Percentiles rank a stretch among this genome's conserved stretches.
These are phyloP conservation scores for Xerocomus minutiporus DNA, from an alignment of 1,284 basidiomycete genomes.

Conservation along the genomic window DNA sequence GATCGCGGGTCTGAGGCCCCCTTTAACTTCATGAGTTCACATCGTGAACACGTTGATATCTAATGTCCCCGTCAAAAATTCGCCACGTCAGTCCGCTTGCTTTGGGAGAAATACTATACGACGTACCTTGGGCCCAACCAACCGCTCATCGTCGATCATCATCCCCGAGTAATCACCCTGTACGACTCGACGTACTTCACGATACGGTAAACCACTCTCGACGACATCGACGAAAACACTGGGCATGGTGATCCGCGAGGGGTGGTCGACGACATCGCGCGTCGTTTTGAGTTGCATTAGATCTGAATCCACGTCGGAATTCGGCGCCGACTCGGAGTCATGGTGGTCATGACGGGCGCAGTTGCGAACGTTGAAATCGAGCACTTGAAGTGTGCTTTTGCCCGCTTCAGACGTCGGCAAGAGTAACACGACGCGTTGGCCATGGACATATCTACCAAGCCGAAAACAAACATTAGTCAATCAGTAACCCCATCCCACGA, in stretches of 20 bases:
- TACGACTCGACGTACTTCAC: constrained; percentile 10
- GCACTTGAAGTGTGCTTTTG: constrained; percentile 27
- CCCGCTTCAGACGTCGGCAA: constrained; percentile 14
- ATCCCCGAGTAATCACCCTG: constrained; percentile 26
- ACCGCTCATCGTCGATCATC: constrained; percentile 37
- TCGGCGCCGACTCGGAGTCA: background rate
- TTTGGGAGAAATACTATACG: no score
- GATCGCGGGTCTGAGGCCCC: no score
- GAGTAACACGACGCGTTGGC: constrained; percentile 37
- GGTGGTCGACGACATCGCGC: constrained; percentile 9
- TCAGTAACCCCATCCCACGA: background rate
- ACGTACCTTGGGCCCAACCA: constrained; percentile 35
- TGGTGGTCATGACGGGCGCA: background rate
- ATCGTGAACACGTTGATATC: constrained; percentile 31
- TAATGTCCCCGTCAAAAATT: constrained; percentile 29
- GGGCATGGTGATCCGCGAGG: constrained; percentile 13
- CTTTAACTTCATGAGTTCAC: constrained; percentile 12
- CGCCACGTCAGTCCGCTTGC: background rate
- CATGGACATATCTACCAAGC: constrained; percentile 42
- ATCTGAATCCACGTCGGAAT: background rate
- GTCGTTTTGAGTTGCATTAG: background rate
- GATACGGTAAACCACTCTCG: constrained; percentile 27
- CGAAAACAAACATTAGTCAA: background rate
- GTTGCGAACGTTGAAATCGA: constrained; percentile 37
- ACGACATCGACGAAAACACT: constrained; percentile 24